Base-by-base conservation (phyloP, 1,284 basidiomycete genomes). In the Trametes pubescens region DNA sequence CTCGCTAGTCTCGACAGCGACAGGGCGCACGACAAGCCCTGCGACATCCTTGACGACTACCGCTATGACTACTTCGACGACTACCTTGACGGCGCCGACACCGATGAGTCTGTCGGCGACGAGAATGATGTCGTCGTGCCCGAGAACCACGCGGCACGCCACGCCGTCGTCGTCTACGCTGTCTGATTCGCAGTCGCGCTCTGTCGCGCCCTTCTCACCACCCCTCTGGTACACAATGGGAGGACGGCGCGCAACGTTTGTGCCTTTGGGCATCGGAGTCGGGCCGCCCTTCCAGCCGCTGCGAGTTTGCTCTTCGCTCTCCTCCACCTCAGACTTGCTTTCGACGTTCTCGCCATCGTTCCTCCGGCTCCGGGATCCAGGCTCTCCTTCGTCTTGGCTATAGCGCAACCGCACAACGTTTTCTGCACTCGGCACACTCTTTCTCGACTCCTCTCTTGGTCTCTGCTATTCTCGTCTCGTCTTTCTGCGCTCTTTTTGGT, bases 31-130 rank as follows among this genome's bases (percentile, higher is more conserved):
- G 38, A 32, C 60, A 51, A 51, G 53, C 60, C 51, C 38, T 44
- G 48, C n/a, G 59, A 53, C 29, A 48, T 65, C 43, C 47, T 65
- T 16, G 64, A 54, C 38, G 51, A 54, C 46, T 65, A 58, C 40
- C 51, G 44, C 21, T 58, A 34, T 51, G 58, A 57, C 53, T 18
- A 46, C 24, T 26, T 24, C 22, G 44, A 57, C 51, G 54, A 51
- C 8, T 40, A 13, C 22, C 34, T 51, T 21, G 60, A 56, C n/a
- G 16, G 24, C 29, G 53, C 53, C 32, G 46, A 40, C 29, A 37
- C 37, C 6, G 53, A 56, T 10, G 21, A 38, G 18, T 40, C 26
- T 18, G 14, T 32, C 32, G n/a, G 22, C 38, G 18, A 48, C 47
- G 60, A 51, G 29, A n/a, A n/a, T n/a, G n/a, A n/a, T n/a, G 10